phyloP scores from a whole-genome alignment of 306 rosid species.

The Rosa persica region DNA sequence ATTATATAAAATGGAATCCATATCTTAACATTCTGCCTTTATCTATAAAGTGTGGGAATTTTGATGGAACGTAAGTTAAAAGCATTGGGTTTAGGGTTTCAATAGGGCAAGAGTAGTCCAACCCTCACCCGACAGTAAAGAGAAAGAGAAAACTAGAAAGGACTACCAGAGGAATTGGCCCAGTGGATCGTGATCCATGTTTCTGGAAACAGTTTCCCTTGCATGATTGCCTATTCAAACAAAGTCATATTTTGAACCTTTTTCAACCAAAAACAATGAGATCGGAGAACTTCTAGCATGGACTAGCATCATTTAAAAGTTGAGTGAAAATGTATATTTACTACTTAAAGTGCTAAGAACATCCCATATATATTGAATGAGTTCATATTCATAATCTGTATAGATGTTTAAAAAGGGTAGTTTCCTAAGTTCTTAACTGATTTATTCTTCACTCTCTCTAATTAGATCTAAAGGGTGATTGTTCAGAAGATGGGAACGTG shows the following conservation, averaged over 20 bases:
- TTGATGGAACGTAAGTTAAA: constrained; percentile 1
- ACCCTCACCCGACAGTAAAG: constrained; percentile 1
- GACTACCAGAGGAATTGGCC: neutral
- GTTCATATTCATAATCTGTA: neutral
- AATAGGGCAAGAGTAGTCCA: neutral
- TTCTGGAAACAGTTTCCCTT: neutral
- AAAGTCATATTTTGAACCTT: neutral
- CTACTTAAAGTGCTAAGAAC: neutral
- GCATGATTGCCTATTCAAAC: neutral
- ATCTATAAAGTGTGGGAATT: neutral
- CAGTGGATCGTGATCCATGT: neutral
- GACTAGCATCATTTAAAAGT: neutral
- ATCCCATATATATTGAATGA: neutral
- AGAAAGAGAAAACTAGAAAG: neutral
- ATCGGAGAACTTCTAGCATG: neutral
- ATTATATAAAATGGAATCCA: neutral
- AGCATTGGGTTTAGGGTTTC: neutral
- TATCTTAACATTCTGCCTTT: neutral
- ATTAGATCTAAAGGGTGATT: too few relatives aligned
- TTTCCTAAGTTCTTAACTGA: too few relatives aligned
- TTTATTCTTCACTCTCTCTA: too few relatives aligned
- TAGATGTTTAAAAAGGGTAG: neutral
- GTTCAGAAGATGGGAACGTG: too few relatives aligned
- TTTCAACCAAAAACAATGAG: neutral
- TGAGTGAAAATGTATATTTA: neutral